Base-by-base conservation (phyloP, 345 rosid species). In the Brassica cretica region DNA sequence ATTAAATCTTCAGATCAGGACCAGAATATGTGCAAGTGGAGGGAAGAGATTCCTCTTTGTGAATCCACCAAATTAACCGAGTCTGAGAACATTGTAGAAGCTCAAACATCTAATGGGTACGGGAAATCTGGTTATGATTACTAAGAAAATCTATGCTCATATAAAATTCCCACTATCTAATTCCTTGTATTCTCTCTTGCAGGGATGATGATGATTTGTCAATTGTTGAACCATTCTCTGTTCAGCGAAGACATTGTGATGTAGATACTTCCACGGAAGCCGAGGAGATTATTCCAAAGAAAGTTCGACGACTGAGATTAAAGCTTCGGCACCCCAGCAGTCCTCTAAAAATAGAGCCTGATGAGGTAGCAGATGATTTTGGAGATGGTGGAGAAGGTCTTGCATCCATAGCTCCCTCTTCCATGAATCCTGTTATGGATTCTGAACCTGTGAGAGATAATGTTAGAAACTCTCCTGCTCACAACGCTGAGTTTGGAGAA, bases 291-390 rank as follows among this genome's bases (percentile, higher is more conserved):
- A 70, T 85, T 75, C 87, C 85, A 51, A 83, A 66, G 56, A 90
- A 85, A 79, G 60, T 80, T 69, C 82, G 85, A 68, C 87, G 80
- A 64, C 77, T 94, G 74, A 90, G 80, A 83, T 81, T 92, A 76
- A 91, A 84, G 81, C 72, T 76, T 65, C 63, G 80, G 68, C 84
- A 74, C 6, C 68, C 83, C 69, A 78, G 70, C 46, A 86, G 83
- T 78, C 77, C 84, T 33, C 72, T 4, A 12, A 79, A 84, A 76
- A 79, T 62, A 68, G 88, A 82, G 49, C 64, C 73, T 81, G 35
- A 67, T 30, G 69, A 71, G 75, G 58, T 74, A 29, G 86, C 78
- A 27, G 84, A 84, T 80, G 86, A 76, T 66, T 58, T 74, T 24
- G 49, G 76, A 55, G 68, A 74, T 70, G 78, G 73, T 71, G 62